phyloP scores from a whole-genome alignment of 805 yeast species.

The Candida dendrica region DNA sequence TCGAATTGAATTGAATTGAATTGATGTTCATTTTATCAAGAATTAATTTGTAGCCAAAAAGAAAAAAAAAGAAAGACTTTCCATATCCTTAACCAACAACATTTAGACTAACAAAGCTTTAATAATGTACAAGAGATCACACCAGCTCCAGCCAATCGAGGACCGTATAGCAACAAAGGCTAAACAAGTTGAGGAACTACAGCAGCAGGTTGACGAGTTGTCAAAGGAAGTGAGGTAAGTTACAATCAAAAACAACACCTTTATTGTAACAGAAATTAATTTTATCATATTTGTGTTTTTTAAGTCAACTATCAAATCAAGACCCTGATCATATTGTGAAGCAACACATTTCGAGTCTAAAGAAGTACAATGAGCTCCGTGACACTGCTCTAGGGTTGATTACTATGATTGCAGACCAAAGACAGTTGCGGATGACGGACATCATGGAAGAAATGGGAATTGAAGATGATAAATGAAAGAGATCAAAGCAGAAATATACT shows the following conservation, averaged over 20 bases:
- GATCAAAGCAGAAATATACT: no score
- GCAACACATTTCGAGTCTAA: slow-evolving; percentile 43
- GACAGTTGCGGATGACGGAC: slow-evolving; percentile 36
- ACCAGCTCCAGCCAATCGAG: slow-evolving; percentile 3
- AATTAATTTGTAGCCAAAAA: no score
- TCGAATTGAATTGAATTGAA: no score
- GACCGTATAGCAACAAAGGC: slow-evolving; percentile 6
- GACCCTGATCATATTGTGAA: slow-evolving; percentile 41
- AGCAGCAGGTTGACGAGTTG: slow-evolving; percentile 4
- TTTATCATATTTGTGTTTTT: no score
- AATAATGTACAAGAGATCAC: slow-evolving; percentile 5
- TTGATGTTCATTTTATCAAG: no score
- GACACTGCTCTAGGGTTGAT: slow-evolving; percentile 54
- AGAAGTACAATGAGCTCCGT: slow-evolving; percentile 54
- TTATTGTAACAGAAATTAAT: no score
- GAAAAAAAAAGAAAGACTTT: no score
- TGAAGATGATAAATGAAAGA: slow-evolving; percentile 9
- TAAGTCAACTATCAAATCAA: slow-evolving; percentile 9
- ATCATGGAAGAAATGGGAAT: slow-evolving; percentile 48
- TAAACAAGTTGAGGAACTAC: slow-evolving; percentile 1
- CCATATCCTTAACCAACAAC: no score
- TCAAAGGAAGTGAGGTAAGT: slow-evolving; percentile 4
- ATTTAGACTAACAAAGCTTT: no score
- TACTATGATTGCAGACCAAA: slow-evolving; percentile 54
- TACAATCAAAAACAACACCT: no score